Conservation (phyloP, 495 filamentous ascomycete species). For the Neurospora sp. region DNA sequence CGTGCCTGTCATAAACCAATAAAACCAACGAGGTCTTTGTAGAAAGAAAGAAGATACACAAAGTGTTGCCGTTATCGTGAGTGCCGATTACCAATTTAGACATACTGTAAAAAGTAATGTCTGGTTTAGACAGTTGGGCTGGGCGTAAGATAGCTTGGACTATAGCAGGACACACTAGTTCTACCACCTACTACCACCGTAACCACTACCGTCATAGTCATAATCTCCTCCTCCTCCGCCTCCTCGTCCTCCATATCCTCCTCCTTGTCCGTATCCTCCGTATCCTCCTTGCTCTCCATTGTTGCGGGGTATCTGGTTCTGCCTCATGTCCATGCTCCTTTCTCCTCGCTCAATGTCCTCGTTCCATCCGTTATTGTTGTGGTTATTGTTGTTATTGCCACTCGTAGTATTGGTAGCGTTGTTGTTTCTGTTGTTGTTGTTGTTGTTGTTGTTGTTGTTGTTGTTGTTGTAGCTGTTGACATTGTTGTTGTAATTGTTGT, state of each 20-base stretch:
- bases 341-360: constrained; percentile 23
- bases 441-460: no score
- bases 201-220: not conserved
- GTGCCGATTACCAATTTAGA: not conserved
- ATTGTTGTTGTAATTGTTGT: not conserved
- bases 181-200: not conserved
- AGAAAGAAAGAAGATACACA: not conserved
- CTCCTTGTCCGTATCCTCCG: not conserved
- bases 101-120: not conserved
- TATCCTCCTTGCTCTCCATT: not conserved
- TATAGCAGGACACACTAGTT: not conserved
- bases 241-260: not conserved
- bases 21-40: not conserved
- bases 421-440: not conserved
- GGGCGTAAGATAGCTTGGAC: not conserved
- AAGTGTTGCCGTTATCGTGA: not conserved
- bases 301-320: not conserved
- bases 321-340: not conserved
- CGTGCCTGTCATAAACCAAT: not conserved
- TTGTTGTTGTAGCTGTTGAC: not conserved
- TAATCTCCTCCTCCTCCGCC: not conserved
- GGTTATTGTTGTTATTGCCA: constrained; percentile 12
- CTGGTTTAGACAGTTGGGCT: not conserved
- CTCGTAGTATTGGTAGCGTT: constrained; percentile 7
- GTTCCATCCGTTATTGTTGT: constrained; percentile 22